Evolutionary conservation across 2,329 filamentous ascomycete genomes (phyloP), one percentile per base, ranked within the genome.

Genomic region (Cercospora sp.): DNA sequence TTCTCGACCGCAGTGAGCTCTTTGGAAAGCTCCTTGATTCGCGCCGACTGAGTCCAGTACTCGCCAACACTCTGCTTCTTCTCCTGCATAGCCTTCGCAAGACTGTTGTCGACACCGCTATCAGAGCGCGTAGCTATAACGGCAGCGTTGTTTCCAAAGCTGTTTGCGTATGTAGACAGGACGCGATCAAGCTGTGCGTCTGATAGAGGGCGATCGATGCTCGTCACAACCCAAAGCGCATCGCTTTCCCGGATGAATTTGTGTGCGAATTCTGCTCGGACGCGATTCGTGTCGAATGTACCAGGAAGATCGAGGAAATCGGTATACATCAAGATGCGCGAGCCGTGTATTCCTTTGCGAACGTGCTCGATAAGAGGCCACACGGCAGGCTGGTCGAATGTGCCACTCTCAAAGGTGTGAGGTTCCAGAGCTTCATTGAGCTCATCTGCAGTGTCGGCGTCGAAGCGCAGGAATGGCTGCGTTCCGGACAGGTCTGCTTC

Each of bases 271-370:
- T 72, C 68, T 36, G 69, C 70, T 0, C 75, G 69, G 1, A 72
- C 59, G 4, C 68, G 42, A 23, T 74, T 74, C 13, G 64, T 74
- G 59, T 77, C 76, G 1, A 66, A 65, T 3, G 75, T 70, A 4
- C 75, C 73, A 16, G 74, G 75, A 9, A 76, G 68, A 58, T 77
- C 76, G 0, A 70, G 67, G 20, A 77, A 20, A 0, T 73, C 69
- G 3, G 73, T 40, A n/a, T 70, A 58, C 10, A 69, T 30, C 8
- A 77, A 60, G 7, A 75, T 58, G 1, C 69, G 45, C 1, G 73
- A 71, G 5, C 63, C 67, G 3, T 55, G 18, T 8, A 76, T 55
- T 8, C 71, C 68, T 60, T 75, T 71, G 10, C 65, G 65, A 3
- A 75, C 70, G 26, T 74, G 67, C 26, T 73, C 64, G 13, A 73